Conservation (phyloP, 176 grass and related monocot genomes). For the Raddia distichophylla region DNA sequence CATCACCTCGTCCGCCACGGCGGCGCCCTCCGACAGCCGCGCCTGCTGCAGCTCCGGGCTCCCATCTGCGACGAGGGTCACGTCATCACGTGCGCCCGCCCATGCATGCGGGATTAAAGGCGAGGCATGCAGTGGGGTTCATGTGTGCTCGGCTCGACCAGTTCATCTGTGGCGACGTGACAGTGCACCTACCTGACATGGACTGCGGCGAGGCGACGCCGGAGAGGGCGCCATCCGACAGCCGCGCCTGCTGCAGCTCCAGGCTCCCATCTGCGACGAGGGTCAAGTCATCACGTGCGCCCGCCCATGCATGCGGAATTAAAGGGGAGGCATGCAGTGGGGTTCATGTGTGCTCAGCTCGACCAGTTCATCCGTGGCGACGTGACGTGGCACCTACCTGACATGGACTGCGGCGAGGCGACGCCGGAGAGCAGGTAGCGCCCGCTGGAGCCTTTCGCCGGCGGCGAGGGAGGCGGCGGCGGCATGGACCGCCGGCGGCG, state of each 20-base stretch:
- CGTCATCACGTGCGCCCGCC: constrained; percentile 17
- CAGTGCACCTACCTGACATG: constrained; percentile 64
- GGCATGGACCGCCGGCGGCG: constrained; percentile 19
- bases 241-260: constrained; percentile 43
- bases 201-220: no score
- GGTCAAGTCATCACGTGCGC: constrained; percentile 19
- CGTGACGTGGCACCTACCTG: constrained; percentile 59
- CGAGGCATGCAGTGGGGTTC: constrained; percentile 2
- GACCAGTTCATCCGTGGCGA: background rate
- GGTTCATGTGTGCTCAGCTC: constrained; percentile 22
- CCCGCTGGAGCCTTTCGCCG: constrained; percentile 29
- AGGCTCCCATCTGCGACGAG: constrained; percentile 34
- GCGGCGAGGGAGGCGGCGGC: constrained; percentile 3
- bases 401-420: constrained; percentile 64
- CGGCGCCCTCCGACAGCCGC: constrained; percentile 51
- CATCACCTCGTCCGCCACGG: constrained; percentile 86
- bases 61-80: constrained; percentile 26
- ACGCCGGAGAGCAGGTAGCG: constrained; percentile 57
- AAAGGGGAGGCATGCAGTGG: background rate
- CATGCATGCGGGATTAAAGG: constrained; percentile 26
- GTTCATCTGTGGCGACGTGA: constrained; percentile 34
- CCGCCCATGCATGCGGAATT: constrained; percentile 37
- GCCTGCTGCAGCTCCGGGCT: constrained; percentile 47
- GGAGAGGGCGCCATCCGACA: constrained; percentile 57
- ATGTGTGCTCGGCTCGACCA: no score